Evolutionary conservation across 2,329 filamentous ascomycete genomes (phyloP).

Genomic region (Pestalotiopsis sp.): DNA sequence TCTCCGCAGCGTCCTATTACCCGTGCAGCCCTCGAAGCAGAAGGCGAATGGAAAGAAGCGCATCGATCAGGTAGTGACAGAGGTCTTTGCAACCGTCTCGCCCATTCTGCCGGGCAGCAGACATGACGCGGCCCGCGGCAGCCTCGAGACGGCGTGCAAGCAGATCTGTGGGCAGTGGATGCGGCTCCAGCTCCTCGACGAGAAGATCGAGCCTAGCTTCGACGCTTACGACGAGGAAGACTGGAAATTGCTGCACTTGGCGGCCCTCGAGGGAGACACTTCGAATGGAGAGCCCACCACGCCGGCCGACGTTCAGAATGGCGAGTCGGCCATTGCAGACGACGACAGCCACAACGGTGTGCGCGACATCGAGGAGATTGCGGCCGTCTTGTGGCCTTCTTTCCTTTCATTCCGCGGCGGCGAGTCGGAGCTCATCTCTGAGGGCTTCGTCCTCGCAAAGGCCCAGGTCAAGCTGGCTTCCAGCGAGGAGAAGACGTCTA

Average conservation of each 20-base stretch:
- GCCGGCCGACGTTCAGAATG: not conserved
- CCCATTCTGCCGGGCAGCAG: conserved; percentile 34
- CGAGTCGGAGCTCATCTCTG: conserved; percentile 15
- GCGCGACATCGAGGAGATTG: conserved; percentile 14
- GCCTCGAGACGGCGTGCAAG: conserved; percentile 29
- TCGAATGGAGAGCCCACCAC: not conserved
- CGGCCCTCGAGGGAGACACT: not conserved
- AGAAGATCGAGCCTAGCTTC: conserved; percentile 36
- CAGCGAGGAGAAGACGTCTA: conserved; percentile 14
- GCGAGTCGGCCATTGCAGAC: conserved; percentile 11
- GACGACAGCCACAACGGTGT: not conserved
- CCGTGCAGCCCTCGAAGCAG: conserved; percentile 33
- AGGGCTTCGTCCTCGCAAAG: conserved; percentile 16
- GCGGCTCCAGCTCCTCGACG: conserved; percentile 32
- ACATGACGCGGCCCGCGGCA: conserved; percentile 33
- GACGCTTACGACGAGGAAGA: conserved; percentile 14
- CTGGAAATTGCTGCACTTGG: conserved; percentile 3
- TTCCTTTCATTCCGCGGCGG: conserved; percentile 13
- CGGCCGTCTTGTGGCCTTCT: conserved; percentile 14
- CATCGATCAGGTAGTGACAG: conserved; percentile 35
- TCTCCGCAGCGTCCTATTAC: conserved; percentile 33
- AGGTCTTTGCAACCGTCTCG: conserved; percentile 36
- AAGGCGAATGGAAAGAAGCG: conserved; percentile 27
- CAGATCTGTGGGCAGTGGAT: conserved; percentile 36
- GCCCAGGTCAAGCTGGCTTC: conserved; percentile 12